Evolutionary conservation across 2,329 filamentous ascomycete genomes (phyloP).

Genomic region (Fusarium sp.): DNA sequence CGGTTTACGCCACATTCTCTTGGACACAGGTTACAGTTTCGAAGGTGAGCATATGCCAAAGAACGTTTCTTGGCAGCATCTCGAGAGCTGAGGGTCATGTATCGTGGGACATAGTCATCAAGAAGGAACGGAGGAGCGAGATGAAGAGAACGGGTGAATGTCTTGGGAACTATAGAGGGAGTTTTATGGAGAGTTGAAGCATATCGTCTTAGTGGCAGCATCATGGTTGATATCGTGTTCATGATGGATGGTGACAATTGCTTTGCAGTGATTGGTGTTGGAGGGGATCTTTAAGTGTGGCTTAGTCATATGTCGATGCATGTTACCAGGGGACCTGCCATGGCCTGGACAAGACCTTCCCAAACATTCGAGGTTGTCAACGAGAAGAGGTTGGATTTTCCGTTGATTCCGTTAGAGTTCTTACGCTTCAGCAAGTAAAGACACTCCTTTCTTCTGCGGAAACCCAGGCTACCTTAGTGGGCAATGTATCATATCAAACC

Average conservation of each 20-base stretch:
- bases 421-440: background rate
- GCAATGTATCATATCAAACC: background rate
- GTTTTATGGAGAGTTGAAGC: background rate
- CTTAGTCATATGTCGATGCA: slow-evolving; percentile 24
- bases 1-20: slow-evolving; percentile 82
- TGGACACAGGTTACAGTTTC: slow-evolving; percentile 85
- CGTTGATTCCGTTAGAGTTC: background rate
- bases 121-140: slow-evolving; percentile 76
- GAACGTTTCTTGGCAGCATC: slow-evolving; percentile 81
- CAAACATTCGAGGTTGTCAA: background rate
- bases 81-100: slow-evolving; percentile 73
- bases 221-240: slow-evolving; percentile 27
- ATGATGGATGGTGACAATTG: slow-evolving; percentile 40
- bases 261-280: slow-evolving; percentile 42
- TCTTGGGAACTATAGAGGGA: slow-evolving; percentile 2
- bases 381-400: background rate
- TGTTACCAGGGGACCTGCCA: background rate
- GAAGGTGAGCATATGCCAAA: slow-evolving; percentile 78
- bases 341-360: background rate
- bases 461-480: background rate
- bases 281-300: background rate
- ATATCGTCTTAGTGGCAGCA: slow-evolving; percentile 28
- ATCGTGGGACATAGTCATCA: slow-evolving; percentile 78
- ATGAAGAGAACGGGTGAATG: slow-evolving; percentile 55
- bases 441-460: background rate